phyloP scores from a whole-genome alignment of 306 rosid species.

The Vachellia collinsii region DNA sequence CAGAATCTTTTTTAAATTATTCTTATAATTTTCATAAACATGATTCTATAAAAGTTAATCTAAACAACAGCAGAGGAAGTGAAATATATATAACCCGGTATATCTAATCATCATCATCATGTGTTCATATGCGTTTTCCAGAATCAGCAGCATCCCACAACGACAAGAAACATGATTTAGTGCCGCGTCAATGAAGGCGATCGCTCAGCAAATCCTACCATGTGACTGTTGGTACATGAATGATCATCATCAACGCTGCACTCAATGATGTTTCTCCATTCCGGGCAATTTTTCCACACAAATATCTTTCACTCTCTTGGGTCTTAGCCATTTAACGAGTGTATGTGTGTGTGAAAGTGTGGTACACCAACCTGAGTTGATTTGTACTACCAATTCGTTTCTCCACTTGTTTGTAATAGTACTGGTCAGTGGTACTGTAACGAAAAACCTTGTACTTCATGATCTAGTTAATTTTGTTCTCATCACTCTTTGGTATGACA shows the following conservation, averaged over 20 bases:
- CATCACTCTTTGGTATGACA: too few species aligned
- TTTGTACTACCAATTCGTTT: neutral
- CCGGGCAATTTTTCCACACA: slow-evolving; percentile 33
- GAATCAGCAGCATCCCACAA: slow-evolving; percentile 25
- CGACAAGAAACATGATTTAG: slow-evolving; percentile 60
- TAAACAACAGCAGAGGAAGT: too few species aligned
- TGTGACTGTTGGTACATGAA: too few species aligned
- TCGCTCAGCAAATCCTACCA: too few species aligned
- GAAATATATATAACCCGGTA: neutral
- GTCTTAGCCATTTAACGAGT: neutral
- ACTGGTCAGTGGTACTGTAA: neutral
- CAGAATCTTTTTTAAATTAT: too few species aligned
- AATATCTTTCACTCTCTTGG: neutral
- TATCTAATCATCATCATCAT: neutral
- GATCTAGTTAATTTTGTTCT: neutral
- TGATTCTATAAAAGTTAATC: too few species aligned
- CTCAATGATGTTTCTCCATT: slow-evolving; percentile 77
- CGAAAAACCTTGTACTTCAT: neutral
- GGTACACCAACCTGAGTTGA: neutral
- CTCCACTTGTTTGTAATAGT: neutral
- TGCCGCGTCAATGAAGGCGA: slow-evolving; percentile 53
- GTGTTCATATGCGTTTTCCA: neutral
- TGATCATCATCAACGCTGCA: slow-evolving; percentile 80
- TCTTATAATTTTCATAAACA: too few species aligned
- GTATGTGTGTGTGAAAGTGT: too few species aligned